A percentile compares a stretch with the other conserved stretches of the same genome.
phyloP scores from a whole-genome alignment of 1,284 basidiomycete species.

The Melampsora americana region DNA sequence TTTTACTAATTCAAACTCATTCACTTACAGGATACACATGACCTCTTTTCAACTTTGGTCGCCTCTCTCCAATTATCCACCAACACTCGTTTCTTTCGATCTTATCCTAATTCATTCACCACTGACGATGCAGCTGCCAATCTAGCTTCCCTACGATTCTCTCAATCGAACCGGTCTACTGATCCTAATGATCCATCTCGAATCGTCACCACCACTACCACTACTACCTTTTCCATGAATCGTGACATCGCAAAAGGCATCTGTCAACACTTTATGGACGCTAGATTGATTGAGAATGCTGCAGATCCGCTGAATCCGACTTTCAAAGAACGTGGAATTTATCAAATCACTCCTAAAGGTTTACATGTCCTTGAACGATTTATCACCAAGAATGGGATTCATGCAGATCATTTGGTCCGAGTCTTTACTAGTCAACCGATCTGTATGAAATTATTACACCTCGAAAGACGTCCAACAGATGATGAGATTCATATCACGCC shows the following conservation, averaged over 20 bases:
- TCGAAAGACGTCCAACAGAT: constrained; percentile 84
- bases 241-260: constrained; percentile 99
- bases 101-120: constrained; percentile 89
- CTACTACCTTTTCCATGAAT: constrained; percentile 99
- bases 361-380: constrained; percentile 97
- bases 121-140: constrained; percentile 95
- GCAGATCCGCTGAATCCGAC: constrained; percentile 78
- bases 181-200: constrained; percentile 95
- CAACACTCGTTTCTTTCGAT: constrained; percentile 93
- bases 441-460: constrained; percentile 94
- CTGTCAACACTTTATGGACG: constrained; percentile 99
- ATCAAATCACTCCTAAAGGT: constrained; percentile 92
- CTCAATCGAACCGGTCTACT: constrained; percentile 94
- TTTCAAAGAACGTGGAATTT: constrained; percentile 97
- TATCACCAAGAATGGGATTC: constrained; percentile 98
- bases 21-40: constrained; percentile 88
- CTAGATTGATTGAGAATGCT: constrained; percentile 92
- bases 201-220: constrained; percentile 97
- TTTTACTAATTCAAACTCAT: constrained; percentile 15
- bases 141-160: constrained; percentile 92
- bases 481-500: constrained; percentile 97
- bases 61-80: constrained; percentile 84
- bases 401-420: constrained; percentile 80
- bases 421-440: constrained; percentile 92
- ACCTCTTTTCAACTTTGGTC: constrained; percentile 93